Evolutionary conservation across 108 stramenopile species (phyloP), one percentile per base, ranked within the genome.

Genomic region (Ochromonas danica): DNA sequence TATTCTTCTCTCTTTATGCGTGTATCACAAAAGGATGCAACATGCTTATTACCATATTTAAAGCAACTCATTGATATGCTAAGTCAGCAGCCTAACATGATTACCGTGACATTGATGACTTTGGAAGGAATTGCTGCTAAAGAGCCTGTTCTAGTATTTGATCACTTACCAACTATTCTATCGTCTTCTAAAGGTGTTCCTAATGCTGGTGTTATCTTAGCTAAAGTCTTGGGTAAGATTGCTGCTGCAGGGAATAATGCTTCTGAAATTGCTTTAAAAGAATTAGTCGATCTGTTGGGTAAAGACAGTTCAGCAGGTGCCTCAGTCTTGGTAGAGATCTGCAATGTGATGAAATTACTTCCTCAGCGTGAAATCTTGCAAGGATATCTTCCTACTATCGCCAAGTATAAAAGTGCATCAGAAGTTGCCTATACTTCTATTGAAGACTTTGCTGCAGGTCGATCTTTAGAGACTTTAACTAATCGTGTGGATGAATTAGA

Each of bases 361-460:
- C 17, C 40, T 25, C 6, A 10, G n/a, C 6, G 30, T 3, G 72
- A 75, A 6, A 33, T 60, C 10, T 41, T 75, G 51, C 6, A 14
- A 10, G 27, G 6, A 33, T 10, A 75, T 42, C 10, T 75, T 6
- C 40, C 36, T 17, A 28, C 3, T 17, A 33, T 75, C 3, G 41
- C 27, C 22, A 22, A 6, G 14, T 10, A 57, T 33, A 39, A 42
- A 36, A 14, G 14, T 14, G 6, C 3, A 14, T 3, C 45, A 35
- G 51, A 33, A 41, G 40, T 75, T 17, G 25, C 41, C 6, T 45
- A 35, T 22, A 75, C n/a, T 6, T 6, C n/a, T 3, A 75, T 75
- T 75, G 72, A 75, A 6, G 72, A 75, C 31, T 75, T 14, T 75
- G 43, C 43, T 27, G 35, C n/a, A 6, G 72, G 72, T 41, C 78